A percentile compares a stretch with the other conserved stretches of the same genome.
Conservation (phyloP, 1,284 basidiomycete species). For the Heterobasidion occidentale region DNA sequence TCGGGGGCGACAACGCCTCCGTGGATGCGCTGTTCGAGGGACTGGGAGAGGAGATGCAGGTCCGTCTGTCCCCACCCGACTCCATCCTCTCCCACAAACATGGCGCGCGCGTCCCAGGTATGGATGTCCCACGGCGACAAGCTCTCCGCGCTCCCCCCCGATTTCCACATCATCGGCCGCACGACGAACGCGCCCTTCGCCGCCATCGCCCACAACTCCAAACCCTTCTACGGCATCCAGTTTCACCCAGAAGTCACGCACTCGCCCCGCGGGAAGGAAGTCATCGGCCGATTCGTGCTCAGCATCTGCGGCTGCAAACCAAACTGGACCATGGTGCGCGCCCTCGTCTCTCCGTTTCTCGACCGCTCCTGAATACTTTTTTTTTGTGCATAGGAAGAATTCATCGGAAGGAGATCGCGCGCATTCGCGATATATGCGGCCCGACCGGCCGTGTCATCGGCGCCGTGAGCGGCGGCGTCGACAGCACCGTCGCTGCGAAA, state of each 20-base stretch:
- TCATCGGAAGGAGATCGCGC: constrained; percentile 97
- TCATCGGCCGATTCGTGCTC: constrained; percentile 85
- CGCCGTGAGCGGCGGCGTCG: constrained; percentile 96
- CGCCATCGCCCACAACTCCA: constrained; percentile 86
- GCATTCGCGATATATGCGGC: constrained; percentile 95
- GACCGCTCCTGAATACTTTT: constrained; percentile 2
- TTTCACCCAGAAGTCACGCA: constrained; percentile 99
- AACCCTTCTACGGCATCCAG: constrained; percentile 94
- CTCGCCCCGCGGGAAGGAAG: constrained; percentile 83
- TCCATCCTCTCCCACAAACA: neutral
- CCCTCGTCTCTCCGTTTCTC: constrained; percentile 1
- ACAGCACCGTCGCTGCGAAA: constrained; percentile 97
- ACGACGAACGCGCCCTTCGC: constrained; percentile 90
- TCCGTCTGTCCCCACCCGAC: constrained; percentile 24
- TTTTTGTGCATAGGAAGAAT: constrained; percentile 65
- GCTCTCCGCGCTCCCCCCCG: constrained; percentile 71
- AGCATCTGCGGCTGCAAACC: constrained; percentile 78
- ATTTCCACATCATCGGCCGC: constrained; percentile 85
- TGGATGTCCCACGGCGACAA: constrained; percentile 99
- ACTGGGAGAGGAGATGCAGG: constrained; percentile 78
- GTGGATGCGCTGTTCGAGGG: constrained; percentile 83
- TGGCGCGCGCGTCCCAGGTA: constrained; percentile 46
- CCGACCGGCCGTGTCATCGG: constrained; percentile 95
- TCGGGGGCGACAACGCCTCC: constrained; percentile 41
- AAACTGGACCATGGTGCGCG: constrained; percentile 91